Conservation (phyloP, 306 rosid species). For the Macrotyloma uniflorum region DNA sequence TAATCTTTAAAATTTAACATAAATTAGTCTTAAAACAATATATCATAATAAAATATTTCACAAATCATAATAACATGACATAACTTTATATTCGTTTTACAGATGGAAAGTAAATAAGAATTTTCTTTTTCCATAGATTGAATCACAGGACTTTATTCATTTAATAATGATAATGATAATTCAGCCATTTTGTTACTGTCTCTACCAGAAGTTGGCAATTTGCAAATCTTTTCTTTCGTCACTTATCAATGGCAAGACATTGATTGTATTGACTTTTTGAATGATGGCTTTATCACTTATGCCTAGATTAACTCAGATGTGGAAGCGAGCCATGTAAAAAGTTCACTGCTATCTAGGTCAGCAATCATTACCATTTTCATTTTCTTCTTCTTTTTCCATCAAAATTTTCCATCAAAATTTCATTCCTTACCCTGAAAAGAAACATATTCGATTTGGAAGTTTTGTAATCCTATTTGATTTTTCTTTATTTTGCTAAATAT, state of each 20-base stretch:
- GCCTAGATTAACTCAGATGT: slow-evolving; percentile 18
- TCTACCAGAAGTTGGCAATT: background rate
- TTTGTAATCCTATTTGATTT: background rate
- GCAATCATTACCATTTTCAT: slow-evolving; percentile 30
- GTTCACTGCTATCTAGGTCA: slow-evolving; percentile 36
- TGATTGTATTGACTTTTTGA: slow-evolving; percentile 31
- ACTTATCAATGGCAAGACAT: slow-evolving; percentile 26
- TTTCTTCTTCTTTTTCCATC: background rate
- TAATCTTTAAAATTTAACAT: no score
- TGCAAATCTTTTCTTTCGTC: slow-evolving; percentile 29
- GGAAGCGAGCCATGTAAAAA: slow-evolving; percentile 46
- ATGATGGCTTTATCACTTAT: background rate
- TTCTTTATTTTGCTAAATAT: background rate
- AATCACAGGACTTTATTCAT: no score
- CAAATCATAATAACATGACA: no score
- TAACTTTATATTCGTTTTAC: no score
- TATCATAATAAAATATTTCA: no score
- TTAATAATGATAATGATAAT: no score
- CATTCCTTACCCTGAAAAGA: background rate
- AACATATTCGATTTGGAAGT: background rate
- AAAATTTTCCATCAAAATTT: background rate
- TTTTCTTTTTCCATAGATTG: no score
- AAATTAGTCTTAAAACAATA: no score
- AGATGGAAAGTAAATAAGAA: no score
- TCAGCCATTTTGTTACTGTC: background rate